Base-by-base conservation (phyloP, 495 filamentous ascomycete genomes). In the Patellaria atrata region DNA sequence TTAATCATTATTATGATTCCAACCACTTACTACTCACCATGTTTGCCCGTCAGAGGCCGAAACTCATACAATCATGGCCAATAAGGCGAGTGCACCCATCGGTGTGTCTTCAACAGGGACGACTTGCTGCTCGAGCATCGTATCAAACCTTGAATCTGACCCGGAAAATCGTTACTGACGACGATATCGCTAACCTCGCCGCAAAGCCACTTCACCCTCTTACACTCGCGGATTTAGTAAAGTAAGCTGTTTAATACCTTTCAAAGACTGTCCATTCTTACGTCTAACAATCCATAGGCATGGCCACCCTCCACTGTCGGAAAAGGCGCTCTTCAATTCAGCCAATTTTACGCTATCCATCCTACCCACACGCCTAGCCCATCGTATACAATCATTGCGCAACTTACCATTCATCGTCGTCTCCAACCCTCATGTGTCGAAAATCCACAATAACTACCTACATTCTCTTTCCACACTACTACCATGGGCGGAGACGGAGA, bases 401-500 rank as follows among this genome's bases (percentile, higher is more conserved):
- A 93, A 92, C 57, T 71, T 97, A 3, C 91, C 89, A 1, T 97
- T 81, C 57, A 97, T 97, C 48, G 86, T 97, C 28, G 89, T 97
- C 12, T 84, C 87, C 0, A 96, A 96, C 54, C 81, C 84, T 1
- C 79, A 93, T 50, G 82, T 96, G 34, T 76, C 77, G 20, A 74
- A 73, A 43, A 96, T 97, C 37, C 94, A 94, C 61, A 71, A 80
- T 51, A 94, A 93, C 57, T 97, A 97, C 57, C 60, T 87, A 25
- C 85, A 94, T 51, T 92, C 82, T 3, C 65, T 96, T 1, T 84
- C 80, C 3, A 91, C 82, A 3, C 68, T 97, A 5, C 69, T 94
- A 1, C 80, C 82, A 2, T 94, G 82, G 56, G 79, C 82, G 51
- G 51, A 78, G 57, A 54, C 72, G 41, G 58, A 76, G 57, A 89